phyloP scores from a whole-genome alignment of 805 yeast genomes.

The Candida rishiriensis region DNA sequence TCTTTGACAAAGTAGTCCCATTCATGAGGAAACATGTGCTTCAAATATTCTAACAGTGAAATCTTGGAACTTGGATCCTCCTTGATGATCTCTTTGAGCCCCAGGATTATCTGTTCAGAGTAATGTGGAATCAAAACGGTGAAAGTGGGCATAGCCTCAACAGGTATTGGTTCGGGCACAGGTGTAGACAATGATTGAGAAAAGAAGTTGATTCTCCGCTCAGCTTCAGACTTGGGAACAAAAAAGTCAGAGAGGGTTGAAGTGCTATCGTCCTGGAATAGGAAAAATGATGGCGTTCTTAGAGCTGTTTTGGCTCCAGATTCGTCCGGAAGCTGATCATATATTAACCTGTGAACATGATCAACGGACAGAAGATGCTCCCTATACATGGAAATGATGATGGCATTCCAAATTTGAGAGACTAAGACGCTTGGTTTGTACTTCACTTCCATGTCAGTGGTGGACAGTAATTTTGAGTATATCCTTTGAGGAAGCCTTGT shows the following conservation, averaged over 20 bases:
- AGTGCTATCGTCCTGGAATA: conserved; percentile 43
- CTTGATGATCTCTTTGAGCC: conserved; percentile 41
- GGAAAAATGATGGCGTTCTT: conserved; percentile 42
- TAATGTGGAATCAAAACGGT: conserved; percentile 51
- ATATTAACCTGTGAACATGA: conserved; percentile 35
- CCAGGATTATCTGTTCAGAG: conserved; percentile 43
- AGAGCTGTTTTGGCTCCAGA: conserved; percentile 34
- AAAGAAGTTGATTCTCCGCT: conserved; percentile 47
- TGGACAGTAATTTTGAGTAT: conserved; percentile 41
- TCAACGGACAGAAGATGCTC: conserved; percentile 50
- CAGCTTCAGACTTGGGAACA: conserved; percentile 44
- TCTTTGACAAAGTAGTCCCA: conserved; percentile 82
- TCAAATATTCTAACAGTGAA: conserved; percentile 73
- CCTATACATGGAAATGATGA: conserved; percentile 48
- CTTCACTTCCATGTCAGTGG: conserved; percentile 41
- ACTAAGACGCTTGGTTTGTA: conserved; percentile 36
- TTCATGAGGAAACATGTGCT: conserved; percentile 64
- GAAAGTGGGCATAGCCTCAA: conserved; percentile 44
- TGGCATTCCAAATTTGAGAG: conserved; percentile 52
- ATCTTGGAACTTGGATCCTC: conserved; percentile 42
- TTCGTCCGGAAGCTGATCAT: conserved; percentile 47
- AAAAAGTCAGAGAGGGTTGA: conserved; percentile 36
- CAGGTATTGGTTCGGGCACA: conserved; percentile 44
- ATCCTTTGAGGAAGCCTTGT: conserved; percentile 48
- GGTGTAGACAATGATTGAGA: conserved; percentile 49